A percentile compares a stretch with the other conserved stretches of the same genome.
These are phyloP conservation scores for Aspergillus luchuensis DNA, from an alignment of 2,329 filamentous ascomycete species.

Conservation along the genomic window DNA sequence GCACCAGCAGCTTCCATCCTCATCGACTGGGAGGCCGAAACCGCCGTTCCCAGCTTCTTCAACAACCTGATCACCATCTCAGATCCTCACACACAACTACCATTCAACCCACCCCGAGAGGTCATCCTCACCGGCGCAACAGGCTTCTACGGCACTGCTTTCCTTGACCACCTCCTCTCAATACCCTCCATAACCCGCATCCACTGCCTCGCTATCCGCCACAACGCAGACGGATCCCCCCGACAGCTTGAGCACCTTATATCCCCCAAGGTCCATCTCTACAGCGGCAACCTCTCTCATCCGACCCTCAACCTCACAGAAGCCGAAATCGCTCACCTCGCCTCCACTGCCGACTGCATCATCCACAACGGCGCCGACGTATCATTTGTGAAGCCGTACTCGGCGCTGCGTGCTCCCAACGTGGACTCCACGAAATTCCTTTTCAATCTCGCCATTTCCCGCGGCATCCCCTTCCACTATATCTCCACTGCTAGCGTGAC, in stretches of 20 bases:
- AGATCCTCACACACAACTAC: too few species aligned
- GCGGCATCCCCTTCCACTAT: slow-evolving; percentile 33
- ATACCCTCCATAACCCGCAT: slow-evolving; percentile 37
- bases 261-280: slow-evolving; percentile 33
- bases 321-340: slow-evolving; percentile 21
- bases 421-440: slow-evolving; percentile 29
- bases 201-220: slow-evolving; percentile 46
- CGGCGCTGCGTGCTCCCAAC: slow-evolving; percentile 28
- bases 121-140: slow-evolving; percentile 34
- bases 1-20: too few species aligned
- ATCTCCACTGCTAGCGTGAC: slow-evolving; percentile 34
- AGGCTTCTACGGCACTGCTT: slow-evolving; percentile 42
- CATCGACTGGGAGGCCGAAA: not conserved
- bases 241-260: not conserved
- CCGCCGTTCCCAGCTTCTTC: not conserved
- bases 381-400: slow-evolving; percentile 33
- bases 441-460: slow-evolving; percentile 17
- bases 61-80: too few species aligned
- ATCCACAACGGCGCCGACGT: slow-evolving; percentile 57
- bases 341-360: slow-evolving; percentile 48
- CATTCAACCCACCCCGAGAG: not conserved
- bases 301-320: slow-evolving; percentile 44
- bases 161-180: slow-evolving; percentile 43
- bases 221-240: not conserved
- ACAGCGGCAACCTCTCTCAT: slow-evolving; percentile 42